Conservation (phyloP, 495 filamentous ascomycete genomes). For the Penicillium riverlandense region DNA sequence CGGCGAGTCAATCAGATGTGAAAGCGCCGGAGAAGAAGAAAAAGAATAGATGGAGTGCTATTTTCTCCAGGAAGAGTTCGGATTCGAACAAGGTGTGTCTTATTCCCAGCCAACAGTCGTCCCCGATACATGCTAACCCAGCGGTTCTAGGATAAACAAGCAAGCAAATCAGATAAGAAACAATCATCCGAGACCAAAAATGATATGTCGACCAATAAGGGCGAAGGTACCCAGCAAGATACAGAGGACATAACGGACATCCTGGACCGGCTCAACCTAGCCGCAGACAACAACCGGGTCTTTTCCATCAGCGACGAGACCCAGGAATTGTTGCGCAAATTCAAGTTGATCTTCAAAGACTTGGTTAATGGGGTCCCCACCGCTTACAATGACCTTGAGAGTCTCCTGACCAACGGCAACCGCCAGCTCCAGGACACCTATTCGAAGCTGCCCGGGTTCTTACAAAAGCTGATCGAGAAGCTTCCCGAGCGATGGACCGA, state of each 20-base stretch:
- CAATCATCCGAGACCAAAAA: slow-evolving; percentile 2
- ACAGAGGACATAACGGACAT: slow-evolving; percentile 67
- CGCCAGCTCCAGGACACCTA: slow-evolving; percentile 68
- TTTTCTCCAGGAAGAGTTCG: slow-evolving; percentile 33
- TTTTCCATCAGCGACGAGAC: slow-evolving; percentile 79
- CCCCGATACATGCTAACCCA: neutral
- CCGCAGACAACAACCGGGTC: slow-evolving; percentile 68
- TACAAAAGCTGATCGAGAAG: slow-evolving; percentile 82
- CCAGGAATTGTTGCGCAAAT: slow-evolving; percentile 69
- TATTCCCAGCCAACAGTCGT: no score
- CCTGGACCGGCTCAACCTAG: slow-evolving; percentile 72
- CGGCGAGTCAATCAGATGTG: slow-evolving; percentile 1
- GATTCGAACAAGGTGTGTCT: slow-evolving; percentile 31
- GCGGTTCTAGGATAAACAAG: slow-evolving; percentile 3
- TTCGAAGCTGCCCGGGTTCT: slow-evolving; percentile 64
- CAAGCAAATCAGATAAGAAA: slow-evolving; percentile 1
- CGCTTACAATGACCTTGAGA: slow-evolving; percentile 81
- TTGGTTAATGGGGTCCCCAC: slow-evolving; percentile 87
- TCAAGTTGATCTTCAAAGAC: slow-evolving; percentile 85
- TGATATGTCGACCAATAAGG: slow-evolving; percentile 6
- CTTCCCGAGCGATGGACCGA: slow-evolving; percentile 76
- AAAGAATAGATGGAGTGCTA: slow-evolving; percentile 37
- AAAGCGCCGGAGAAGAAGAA: slow-evolving; percentile 33
- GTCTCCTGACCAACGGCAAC: slow-evolving; percentile 74
- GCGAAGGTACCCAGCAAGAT: slow-evolving; percentile 48